A percentile compares a stretch with the other conserved stretches of the same genome.
Evolutionary conservation across 148 eudicot species (phyloP).

Genomic region (Chenopodium suecicum): DNA sequence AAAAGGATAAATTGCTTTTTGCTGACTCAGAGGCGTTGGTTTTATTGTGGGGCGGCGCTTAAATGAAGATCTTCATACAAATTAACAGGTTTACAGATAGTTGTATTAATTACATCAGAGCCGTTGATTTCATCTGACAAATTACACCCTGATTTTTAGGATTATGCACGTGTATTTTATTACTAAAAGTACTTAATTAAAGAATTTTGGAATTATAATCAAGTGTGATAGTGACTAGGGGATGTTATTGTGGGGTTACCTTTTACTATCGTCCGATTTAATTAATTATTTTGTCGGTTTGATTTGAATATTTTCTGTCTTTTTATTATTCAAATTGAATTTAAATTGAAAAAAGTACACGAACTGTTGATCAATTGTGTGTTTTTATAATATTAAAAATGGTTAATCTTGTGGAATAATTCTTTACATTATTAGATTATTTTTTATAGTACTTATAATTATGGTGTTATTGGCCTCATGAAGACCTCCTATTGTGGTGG

Average conservation of each 20-base stretch:
- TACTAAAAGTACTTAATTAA: neutral
- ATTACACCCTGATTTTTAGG: slow-evolving; percentile 9
- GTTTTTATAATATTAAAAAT: neutral
- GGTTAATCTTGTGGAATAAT: neutral
- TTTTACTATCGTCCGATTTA: slow-evolving; percentile 15
- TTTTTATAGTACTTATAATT: neutral
- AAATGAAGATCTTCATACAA: neutral
- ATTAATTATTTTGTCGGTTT: slow-evolving; percentile 22
- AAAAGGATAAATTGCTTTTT: neutral
- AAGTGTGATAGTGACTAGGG: slow-evolving; percentile 9
- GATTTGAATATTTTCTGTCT: slow-evolving; percentile 12
- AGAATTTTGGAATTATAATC: slow-evolving; percentile 1
- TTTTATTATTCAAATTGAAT: no score
- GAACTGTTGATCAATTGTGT: slow-evolving; percentile 1
- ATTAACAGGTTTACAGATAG: no score
- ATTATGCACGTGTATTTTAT: slow-evolving; percentile 24
- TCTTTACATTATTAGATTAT: neutral
- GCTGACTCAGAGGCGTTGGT: neutral
- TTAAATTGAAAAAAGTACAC: neutral
- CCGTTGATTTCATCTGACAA: slow-evolving; percentile 23
- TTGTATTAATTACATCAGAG: neutral
- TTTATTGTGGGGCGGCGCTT: slow-evolving; percentile 15
- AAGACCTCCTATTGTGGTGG: neutral
- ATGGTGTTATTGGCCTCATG: neutral
- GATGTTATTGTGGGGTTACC: neutral